These are phyloP conservation scores for Aspergillus pseudonomiae DNA, from an alignment of 2,329 filamentous ascomycete genomes.

Conservation along the genomic window DNA sequence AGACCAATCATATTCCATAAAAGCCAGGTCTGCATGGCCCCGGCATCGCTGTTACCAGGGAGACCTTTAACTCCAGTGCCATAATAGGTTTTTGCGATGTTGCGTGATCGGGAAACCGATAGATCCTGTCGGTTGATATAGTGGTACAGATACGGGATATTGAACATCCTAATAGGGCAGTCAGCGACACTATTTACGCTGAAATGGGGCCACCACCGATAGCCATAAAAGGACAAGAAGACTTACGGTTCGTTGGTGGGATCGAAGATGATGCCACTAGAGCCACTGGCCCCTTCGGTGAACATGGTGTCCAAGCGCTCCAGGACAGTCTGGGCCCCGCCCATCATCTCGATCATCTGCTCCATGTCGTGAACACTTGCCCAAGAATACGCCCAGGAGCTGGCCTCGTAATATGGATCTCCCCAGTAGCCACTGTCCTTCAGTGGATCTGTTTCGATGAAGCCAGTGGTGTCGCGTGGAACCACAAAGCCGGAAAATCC, in stretches of 20 bases:
- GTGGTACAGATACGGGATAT: conserved; percentile 70
- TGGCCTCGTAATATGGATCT: conserved; percentile 63
- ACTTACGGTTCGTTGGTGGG: conserved; percentile 66
- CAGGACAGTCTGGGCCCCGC: conserved; percentile 49
- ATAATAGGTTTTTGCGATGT: conserved; percentile 64
- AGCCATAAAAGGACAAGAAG: not conserved
- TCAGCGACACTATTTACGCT: not conserved
- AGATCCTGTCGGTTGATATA: conserved; percentile 66
- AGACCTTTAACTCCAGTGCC: conserved; percentile 58
- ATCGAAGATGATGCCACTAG: conserved; percentile 63
- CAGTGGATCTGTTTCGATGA: conserved; percentile 55
- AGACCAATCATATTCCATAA: conserved; percentile 71
- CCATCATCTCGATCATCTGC: conserved; percentile 56
- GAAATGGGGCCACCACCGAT: not conserved
- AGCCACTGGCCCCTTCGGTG: conserved; percentile 32
- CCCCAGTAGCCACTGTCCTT: conserved; percentile 67
- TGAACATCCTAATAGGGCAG: conserved; percentile 51
- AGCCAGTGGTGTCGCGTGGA: conserved; percentile 56
- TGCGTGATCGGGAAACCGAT: conserved; percentile 61
- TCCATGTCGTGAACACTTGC: conserved; percentile 69
- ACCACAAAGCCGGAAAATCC: conserved; percentile 69
- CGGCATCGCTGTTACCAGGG: conserved; percentile 72
- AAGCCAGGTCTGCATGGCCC: conserved; percentile 72
- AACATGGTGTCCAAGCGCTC: conserved; percentile 64
- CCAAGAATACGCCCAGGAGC: conserved; percentile 68